These are phyloP conservation scores for Gautieria morchelliformis DNA, from an alignment of 768 basidiomycete species.

Conservation along the genomic window DNA sequence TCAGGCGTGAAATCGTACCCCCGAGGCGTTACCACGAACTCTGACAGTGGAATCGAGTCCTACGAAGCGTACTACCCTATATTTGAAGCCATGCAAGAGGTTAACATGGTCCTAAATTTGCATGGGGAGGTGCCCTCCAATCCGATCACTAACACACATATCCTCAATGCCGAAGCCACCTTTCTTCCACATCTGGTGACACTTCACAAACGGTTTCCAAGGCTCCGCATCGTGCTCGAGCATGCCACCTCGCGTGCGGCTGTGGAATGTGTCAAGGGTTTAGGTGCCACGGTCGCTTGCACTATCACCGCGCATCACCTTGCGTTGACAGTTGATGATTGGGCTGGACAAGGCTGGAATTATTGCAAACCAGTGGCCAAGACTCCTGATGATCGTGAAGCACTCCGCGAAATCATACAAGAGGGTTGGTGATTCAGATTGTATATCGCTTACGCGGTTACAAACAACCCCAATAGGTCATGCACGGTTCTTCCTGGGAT, in stretches of 20 bases:
- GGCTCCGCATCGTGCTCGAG: slow-evolving; percentile 89
- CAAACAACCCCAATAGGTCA: slow-evolving; percentile 44
- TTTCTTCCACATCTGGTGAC: slow-evolving; percentile 84
- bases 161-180: slow-evolving; percentile 84
- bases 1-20: slow-evolving; percentile 92
- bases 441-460: background rate
- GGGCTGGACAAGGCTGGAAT: slow-evolving; percentile 91
- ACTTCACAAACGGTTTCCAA: slow-evolving; percentile 77
- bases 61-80: slow-evolving; percentile 90
- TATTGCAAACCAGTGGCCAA: slow-evolving; percentile 99
- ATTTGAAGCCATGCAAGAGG: slow-evolving; percentile 89
- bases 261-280: slow-evolving; percentile 72
- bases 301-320: slow-evolving; percentile 98
- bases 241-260: slow-evolving; percentile 93
- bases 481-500: slow-evolving; percentile 93
- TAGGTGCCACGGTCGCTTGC: slow-evolving; percentile 81
- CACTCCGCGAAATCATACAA: slow-evolving; percentile 65
- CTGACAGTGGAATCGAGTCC: slow-evolving; percentile 91
- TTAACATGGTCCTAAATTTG: slow-evolving; percentile 89
- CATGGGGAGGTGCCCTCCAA: slow-evolving; percentile 98
- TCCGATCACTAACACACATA: slow-evolving; percentile 61
- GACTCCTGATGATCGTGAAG: slow-evolving; percentile 82
- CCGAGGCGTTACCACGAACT: slow-evolving; percentile 94
- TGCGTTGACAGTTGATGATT: slow-evolving; percentile 87
- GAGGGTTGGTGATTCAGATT: slow-evolving; percentile 41